Percentiles rank a stretch among this genome's conserved stretches.
Conservation (phyloP, 164 flowering plant species). For the Pachysandra terminalis region DNA sequence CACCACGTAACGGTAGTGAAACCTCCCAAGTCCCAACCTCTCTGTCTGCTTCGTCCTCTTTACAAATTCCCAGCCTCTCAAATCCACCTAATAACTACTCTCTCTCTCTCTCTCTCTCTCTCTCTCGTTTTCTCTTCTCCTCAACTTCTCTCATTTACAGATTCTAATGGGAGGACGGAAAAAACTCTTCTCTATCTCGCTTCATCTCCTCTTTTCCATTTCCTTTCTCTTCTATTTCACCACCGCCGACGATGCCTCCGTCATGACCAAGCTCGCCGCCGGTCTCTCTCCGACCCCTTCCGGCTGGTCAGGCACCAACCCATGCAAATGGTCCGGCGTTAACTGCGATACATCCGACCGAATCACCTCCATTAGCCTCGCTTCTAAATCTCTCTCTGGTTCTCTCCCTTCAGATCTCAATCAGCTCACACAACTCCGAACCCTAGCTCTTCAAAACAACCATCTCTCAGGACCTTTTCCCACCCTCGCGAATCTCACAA, state of each 20-base stretch:
- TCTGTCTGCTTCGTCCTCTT: no score
- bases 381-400: slow-evolving; percentile 24
- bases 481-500: slow-evolving; percentile 18
- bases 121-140: slow-evolving; percentile 5
- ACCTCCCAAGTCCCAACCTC: no score
- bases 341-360: slow-evolving; percentile 21
- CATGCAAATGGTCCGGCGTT: slow-evolving; percentile 36
- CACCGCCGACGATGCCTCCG: slow-evolving; percentile 29
- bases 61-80: no score
- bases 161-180: neutral
- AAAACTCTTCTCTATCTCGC: neutral
- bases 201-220: slow-evolving; percentile 6
- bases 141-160: neutral
- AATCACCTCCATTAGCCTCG: slow-evolving; percentile 28
- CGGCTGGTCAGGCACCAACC: slow-evolving; percentile 27
- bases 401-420: slow-evolving; percentile 30
- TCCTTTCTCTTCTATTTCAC: slow-evolving; percentile 7
- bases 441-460: slow-evolving; percentile 28
- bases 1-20: no score
- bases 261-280: slow-evolving; percentile 21
- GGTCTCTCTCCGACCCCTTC: slow-evolving; percentile 20
- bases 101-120: neutral
- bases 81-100: neutral
- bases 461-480: slow-evolving; percentile 29
- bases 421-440: slow-evolving; percentile 25